phyloP scores from a whole-genome alignment of 345 rosid species.

The Chamaenerion angustifolium region DNA sequence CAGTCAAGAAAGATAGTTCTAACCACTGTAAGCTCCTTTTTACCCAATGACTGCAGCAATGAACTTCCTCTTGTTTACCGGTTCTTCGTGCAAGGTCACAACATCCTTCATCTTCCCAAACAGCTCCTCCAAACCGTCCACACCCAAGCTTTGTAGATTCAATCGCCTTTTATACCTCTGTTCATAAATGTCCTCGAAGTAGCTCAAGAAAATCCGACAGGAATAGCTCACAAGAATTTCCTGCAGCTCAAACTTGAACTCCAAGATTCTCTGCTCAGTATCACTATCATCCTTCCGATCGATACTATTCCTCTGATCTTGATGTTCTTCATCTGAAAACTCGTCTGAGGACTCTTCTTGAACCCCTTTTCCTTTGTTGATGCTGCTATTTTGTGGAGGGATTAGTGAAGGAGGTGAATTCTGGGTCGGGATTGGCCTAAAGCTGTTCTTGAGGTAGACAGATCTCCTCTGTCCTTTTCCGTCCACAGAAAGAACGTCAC shows the following conservation, averaged over 20 bases:
- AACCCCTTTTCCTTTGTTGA: constrained; percentile 48
- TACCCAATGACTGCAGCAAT: constrained; percentile 30
- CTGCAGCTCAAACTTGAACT: constrained; percentile 71
- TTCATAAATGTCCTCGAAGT: constrained; percentile 69
- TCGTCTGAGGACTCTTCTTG: constrained; percentile 57
- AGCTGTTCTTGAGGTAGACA: constrained; percentile 58
- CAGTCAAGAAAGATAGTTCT: too few species aligned
- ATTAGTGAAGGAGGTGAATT: constrained; percentile 23
- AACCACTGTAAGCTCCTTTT: not conserved
- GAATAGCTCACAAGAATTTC: constrained; percentile 82
- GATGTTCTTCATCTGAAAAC: constrained; percentile 47
- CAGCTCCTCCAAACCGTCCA: constrained; percentile 63
- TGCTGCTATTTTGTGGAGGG: constrained; percentile 7
- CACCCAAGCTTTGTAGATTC: constrained; percentile 41
- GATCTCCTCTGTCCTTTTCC: constrained; percentile 63
- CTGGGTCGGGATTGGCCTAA: constrained; percentile 36
- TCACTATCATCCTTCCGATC: constrained; percentile 24
- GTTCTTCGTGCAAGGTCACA: constrained; percentile 52
- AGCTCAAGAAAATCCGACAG: constrained; percentile 49
- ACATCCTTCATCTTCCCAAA: constrained; percentile 53
- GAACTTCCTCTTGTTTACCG: constrained; percentile 42
- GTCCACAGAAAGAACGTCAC: constrained; percentile 46
- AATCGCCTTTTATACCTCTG: constrained; percentile 68
- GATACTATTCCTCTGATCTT: constrained; percentile 16
- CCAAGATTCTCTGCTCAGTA: constrained; percentile 24